Evolutionary conservation across 495 filamentous ascomycete species (phyloP).

Genomic region (Cairneyella variabilis): DNA sequence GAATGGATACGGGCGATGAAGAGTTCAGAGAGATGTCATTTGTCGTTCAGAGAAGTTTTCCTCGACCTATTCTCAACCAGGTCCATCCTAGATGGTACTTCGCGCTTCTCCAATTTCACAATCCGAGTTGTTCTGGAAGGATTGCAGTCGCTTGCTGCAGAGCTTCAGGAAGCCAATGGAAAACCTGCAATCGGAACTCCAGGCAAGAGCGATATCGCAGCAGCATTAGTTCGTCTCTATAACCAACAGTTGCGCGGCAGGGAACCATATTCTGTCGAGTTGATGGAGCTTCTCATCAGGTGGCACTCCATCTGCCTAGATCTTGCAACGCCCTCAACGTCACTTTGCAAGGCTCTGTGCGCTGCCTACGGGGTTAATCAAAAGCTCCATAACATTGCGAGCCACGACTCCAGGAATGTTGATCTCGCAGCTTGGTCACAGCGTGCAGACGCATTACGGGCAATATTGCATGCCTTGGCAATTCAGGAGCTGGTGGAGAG

Average conservation of each 20-base stretch:
- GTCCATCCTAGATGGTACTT: conserved; percentile 29
- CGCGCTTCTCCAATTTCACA: conserved; percentile 42
- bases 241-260: conserved; percentile 38
- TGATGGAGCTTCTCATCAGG: conserved; percentile 41
- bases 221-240: conserved; percentile 40
- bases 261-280: conserved; percentile 35
- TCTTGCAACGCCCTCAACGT: conserved; percentile 39
- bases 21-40: conserved; percentile 28
- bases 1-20: conserved; percentile 42
- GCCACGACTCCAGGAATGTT: conserved; percentile 22
- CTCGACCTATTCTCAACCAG: conserved; percentile 31
- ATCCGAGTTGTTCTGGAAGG: conserved; percentile 44
- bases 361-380: conserved; percentile 39
- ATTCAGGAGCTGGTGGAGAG: conserved; percentile 50
- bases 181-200: conserved; percentile 38
- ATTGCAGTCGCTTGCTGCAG: conserved; percentile 41
- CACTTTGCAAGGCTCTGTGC: conserved; percentile 40
- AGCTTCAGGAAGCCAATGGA: conserved; percentile 35
- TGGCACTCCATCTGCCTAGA: conserved; percentile 48
- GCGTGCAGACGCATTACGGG: conserved; percentile 38
- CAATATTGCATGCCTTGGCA: conserved; percentile 43
- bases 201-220: conserved; percentile 35
- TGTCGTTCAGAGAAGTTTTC: conserved; percentile 40
- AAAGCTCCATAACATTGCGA: conserved; percentile 31
- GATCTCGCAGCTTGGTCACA: conserved; percentile 39